Base-by-base conservation (phyloP, 2,329 filamentous ascomycete species). In the Fusarium sp. region DNA sequence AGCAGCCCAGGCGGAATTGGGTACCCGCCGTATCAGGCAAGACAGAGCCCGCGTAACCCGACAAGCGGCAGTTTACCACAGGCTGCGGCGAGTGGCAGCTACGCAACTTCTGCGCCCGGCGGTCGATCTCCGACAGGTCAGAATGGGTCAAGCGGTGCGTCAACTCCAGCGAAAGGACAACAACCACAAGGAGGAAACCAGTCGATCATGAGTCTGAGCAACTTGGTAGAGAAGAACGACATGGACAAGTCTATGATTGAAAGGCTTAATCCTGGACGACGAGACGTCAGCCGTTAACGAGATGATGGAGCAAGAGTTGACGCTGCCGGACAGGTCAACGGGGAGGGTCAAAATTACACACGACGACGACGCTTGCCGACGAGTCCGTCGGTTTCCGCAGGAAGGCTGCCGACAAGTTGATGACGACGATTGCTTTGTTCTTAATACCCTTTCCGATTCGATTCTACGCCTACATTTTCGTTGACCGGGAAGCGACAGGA, bases 211-310 rank as follows among this genome's bases (percentile, higher is more conserved):
- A 87, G 84, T 70, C 71, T 86, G 40, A 84, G 82, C 72, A 85
- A 84, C 59, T 76, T 86, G 64, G 83, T 87, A 73, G 85, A 84
- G 28, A 82, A 81, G 70, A 84, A 80, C 69, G 85, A 88, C 58
- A 87, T 88, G 59, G 87, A 88, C 70, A 81, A 82, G 69, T 82
- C 78, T 62, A 88, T 88, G 87, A 79, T 88, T 57, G 82, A 83
- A 39, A 82, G 84, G 38, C 74, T 88, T 52, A 85, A 87, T 65
- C 79, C 24, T 24, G 57, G 51, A 54, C 67, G 67, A 54, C 52
- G 66, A 59, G 70, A 73, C 44, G 59, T 49, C 43, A 73, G 70
- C 50, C 70, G 65, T 69, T 73, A 43, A 71, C 45, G 51, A 54
- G 50, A 56, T 34, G 26, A 51, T 46, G 44, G 55, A 62, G 42